A percentile compares a stretch with the other conserved stretches of the same genome.
Evolutionary conservation across 352 stramenopile species (phyloP).

Genomic region (Aphanomyces euteiches): DNA sequence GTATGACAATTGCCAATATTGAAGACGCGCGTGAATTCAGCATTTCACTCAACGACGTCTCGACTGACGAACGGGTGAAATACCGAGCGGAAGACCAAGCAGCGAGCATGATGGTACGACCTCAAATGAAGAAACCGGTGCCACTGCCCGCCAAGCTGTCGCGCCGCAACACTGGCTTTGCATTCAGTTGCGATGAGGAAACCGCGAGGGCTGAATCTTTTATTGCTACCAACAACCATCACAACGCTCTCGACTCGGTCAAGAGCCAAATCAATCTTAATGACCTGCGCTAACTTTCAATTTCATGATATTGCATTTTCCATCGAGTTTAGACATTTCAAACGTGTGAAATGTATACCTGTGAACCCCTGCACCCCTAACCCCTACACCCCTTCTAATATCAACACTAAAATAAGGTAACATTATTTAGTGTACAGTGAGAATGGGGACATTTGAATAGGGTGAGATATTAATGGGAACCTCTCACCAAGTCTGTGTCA

Average conservation of each 20-base stretch:
- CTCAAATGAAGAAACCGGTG: not conserved
- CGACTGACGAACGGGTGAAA: constrained; percentile 17
- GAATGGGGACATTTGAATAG: no score
- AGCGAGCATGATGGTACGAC: not conserved
- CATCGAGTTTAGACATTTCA: no score
- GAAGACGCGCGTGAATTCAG: constrained; percentile 57
- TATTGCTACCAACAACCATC: constrained; percentile 59
- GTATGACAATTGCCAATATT: constrained; percentile 67
- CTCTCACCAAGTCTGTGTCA: no score
- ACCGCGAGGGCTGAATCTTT: constrained; percentile 79
- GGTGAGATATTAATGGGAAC: no score
- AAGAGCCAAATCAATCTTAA: constrained; percentile 12
- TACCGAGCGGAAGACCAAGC: constrained; percentile 19
- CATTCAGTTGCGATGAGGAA: constrained; percentile 81
- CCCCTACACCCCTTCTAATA: no score
- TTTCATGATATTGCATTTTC: no score
- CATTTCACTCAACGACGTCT: constrained; percentile 66
- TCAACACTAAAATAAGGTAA: no score
- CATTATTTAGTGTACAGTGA: no score
- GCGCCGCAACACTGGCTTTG: constrained; percentile 64
- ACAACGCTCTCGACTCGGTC: not conserved
- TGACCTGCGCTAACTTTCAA: constrained; percentile 10
- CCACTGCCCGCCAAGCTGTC: constrained; percentile 1
- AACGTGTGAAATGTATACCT: no score
- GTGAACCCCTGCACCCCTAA: no score